Evolutionary conservation across 495 filamentous ascomycete species (phyloP).

Genomic region (Podospora pseudopauciseta): DNA sequence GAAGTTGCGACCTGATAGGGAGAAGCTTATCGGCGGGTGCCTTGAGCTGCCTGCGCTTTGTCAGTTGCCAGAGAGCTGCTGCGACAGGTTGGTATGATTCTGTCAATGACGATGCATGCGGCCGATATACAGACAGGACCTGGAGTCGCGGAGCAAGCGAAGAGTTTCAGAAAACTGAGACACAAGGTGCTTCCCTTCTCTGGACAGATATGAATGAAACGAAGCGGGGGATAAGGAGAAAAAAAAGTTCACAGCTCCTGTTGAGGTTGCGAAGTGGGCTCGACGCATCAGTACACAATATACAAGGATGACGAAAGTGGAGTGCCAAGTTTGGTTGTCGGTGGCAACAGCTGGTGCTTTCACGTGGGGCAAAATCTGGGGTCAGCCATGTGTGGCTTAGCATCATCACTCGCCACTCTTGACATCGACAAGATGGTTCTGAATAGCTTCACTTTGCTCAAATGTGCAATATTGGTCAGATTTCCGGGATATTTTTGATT

Average conservation of each 20-base stretch:
- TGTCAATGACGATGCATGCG: background rate
- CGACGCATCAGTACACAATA: constrained; percentile 14
- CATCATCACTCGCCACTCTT: background rate
- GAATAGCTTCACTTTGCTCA: background rate
- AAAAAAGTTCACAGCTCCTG: constrained; percentile 15
- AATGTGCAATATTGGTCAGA: background rate
- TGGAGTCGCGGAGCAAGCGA: background rate
- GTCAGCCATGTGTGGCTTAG: background rate
- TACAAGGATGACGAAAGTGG: constrained; percentile 22
- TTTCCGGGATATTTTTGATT: background rate
- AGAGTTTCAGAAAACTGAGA: background rate
- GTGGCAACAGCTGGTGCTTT: constrained; percentile 21
- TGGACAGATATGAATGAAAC: constrained; percentile 4
- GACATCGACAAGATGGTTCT: background rate
- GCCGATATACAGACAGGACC: background rate
- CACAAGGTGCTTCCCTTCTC: background rate
- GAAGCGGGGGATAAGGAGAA: background rate
- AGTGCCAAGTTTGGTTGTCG: constrained; percentile 14
- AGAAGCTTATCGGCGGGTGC: constrained; percentile 3
- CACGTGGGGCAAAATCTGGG: background rate
- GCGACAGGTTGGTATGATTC: background rate
- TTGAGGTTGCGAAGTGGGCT: constrained; percentile 11
- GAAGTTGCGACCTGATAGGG: background rate
- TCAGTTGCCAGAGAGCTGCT: background rate
- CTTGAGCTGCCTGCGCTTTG: background rate